Conservation (phyloP, 768 basidiomycete species). For the Leccinellum luteum region DNA sequence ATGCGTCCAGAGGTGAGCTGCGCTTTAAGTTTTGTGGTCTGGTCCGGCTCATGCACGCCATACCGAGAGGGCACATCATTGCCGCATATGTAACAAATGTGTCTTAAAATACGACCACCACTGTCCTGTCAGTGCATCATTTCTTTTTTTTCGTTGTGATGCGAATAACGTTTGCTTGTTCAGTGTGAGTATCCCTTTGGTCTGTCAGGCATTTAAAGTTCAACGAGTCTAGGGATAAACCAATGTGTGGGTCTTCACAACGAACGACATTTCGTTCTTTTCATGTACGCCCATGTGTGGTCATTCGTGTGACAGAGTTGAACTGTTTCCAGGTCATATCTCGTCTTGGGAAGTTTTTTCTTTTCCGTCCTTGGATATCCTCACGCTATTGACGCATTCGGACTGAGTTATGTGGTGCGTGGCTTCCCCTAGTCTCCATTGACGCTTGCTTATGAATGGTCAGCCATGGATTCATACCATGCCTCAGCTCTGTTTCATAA, state of each 20-base stretch:
- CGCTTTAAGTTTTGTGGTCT: not conserved
- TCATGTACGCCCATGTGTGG: conserved; percentile 62
- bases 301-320: not conserved
- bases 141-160: conserved; percentile 1
- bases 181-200: conserved; percentile 38
- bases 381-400: conserved; percentile 55
- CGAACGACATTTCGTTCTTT: conserved; percentile 93
- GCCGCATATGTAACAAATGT: conserved; percentile 86
- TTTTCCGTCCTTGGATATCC: conserved; percentile 63
- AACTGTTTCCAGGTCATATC: conserved; percentile 59
- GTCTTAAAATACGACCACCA: conserved; percentile 91
- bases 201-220: not conserved
- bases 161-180: not conserved
- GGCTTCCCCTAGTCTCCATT: not conserved
- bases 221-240: conserved; percentile 71
- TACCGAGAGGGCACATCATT: conserved; percentile 85
- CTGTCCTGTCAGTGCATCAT: conserved; percentile 66
- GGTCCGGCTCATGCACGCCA: conserved; percentile 12
- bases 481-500: conserved; percentile 67
- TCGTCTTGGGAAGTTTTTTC: conserved; percentile 66
- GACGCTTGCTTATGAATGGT: not conserved
- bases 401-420: conserved; percentile 47
- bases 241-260: conserved; percentile 97
- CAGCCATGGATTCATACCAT: conserved; percentile 57
- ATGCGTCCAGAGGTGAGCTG: conserved; percentile 73